Evolutionary conservation across 2,329 filamentous ascomycete genomes (phyloP), one percentile per base, ranked within the genome.

Genomic region (Colletotrichum theobromicola): DNA sequence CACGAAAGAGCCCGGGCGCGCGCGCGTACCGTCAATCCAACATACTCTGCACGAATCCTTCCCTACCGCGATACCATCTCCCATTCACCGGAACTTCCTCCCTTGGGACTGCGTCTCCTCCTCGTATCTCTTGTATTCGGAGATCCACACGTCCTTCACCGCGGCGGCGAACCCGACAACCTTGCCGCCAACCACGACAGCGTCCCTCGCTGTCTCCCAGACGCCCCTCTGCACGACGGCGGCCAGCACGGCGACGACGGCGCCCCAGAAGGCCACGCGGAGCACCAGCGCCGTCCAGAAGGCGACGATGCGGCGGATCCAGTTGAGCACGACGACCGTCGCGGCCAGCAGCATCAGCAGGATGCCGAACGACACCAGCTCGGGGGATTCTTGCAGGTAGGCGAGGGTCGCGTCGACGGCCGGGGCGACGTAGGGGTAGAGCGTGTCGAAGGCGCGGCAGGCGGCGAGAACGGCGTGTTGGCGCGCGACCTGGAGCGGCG

Each of bases 211-310:
- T 76, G 92, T 93, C 72, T 91, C 91, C 77, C 91, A 90, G 18
- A 93, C 81, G 0, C 95, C 93, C 4, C 94, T 86, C 80, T 92
- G 91, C 82, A 89, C 93, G 5, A 93, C 86, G 75, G 89, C 87
- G 21, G 92, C 85, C 0, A 87, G 87, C 1, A 92, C 55, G 1
- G 88, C 86, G 6, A 88, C 84, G 4, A 96, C 77, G 3, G 85
- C 82, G 2, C 88, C 89, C 91, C 92, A 97, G 76, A 95, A 91
- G 2, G 90, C 82, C 55, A 95, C 77, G 28, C 89, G 85, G 76
- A 94, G 82, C 13, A 88, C 87, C 70, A 98, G 81, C n/a, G 90
- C 87, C 67, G 95, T 90, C 91, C 95, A 95, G 86, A 93, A 97
- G 80, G 95, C 86, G 72, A 98, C 87, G 24, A 95, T 85, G 75